A percentile compares a stretch with the other conserved stretches of the same genome.
Conservation (phyloP, 1,139 yeast species). For the Nakaseomyces kungkrabaensis region DNA sequence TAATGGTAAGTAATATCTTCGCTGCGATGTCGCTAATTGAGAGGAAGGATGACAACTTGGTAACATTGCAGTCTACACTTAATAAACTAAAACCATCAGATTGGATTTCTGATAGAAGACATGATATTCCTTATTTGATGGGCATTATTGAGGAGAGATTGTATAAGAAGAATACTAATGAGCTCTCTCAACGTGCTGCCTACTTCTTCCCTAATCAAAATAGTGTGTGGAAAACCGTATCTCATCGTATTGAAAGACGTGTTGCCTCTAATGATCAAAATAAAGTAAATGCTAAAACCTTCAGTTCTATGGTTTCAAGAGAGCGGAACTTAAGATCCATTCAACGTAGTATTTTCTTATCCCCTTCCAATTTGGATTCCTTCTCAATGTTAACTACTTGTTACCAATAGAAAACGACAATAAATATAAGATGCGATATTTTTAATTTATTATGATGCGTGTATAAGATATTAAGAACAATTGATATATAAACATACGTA, state of each 20-base stretch:
- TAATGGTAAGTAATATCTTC: slow-evolving; percentile 57
- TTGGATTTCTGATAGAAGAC: slow-evolving; percentile 41
- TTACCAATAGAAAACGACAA: slow-evolving; percentile 11
- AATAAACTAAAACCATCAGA: slow-evolving; percentile 40
- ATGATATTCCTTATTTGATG: slow-evolving; percentile 51
- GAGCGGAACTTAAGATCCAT: slow-evolving; percentile 42
- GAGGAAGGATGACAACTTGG: slow-evolving; percentile 38
- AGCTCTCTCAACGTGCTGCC: slow-evolving; percentile 48
- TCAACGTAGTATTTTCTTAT: slow-evolving; percentile 49
- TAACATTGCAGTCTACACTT: slow-evolving; percentile 58
- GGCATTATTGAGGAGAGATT: slow-evolving; percentile 40
- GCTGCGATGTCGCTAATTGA: slow-evolving; percentile 76
- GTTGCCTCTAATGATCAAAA: slow-evolving; percentile 36
- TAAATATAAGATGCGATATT: background rate
- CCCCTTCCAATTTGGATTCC: slow-evolving; percentile 34
- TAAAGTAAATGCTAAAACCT: slow-evolving; percentile 41
- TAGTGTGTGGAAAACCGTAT: slow-evolving; percentile 57
- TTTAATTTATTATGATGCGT: background rate
- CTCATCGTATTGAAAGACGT: slow-evolving; percentile 44
- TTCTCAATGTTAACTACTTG: slow-evolving; percentile 22
- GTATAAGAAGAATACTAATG: slow-evolving; percentile 11
- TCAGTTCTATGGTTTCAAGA: slow-evolving; percentile 43
- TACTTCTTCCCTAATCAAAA: slow-evolving; percentile 63
- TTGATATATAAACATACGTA: background rate
- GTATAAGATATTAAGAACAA: background rate